Base-by-base conservation (phyloP, 2,329 filamentous ascomycete genomes). In the Claviceps digitariae region DNA sequence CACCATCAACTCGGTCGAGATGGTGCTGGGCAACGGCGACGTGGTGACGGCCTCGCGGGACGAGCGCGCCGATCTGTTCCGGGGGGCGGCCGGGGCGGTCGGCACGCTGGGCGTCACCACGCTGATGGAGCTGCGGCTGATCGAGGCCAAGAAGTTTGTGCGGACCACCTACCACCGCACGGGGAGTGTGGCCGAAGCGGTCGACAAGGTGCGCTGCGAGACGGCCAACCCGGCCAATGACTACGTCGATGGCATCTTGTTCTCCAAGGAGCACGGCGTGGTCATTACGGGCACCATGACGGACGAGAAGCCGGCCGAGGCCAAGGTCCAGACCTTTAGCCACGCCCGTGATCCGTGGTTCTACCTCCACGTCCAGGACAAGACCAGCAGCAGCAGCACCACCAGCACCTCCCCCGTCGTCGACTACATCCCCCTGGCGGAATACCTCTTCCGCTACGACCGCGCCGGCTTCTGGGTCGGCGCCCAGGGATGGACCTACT, bases 391-490 rank as follows among this genome's bases (percentile, higher is more conserved):
- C 41, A 21, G 13, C 9, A 43, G 41, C 20, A 1, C 51, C 3
- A 41, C 56, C 15, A 45, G 40, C 41, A 31, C 46, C n/a, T 10
- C 57, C 48, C 52, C 61, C 8, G 53, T 61, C 17, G 59, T 64
- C 52, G 81, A 86, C 50, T 79, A 80, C 59, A 76, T 87, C 43
- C 84, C 84, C 0, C 69, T 87, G 4, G 77, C 79, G 41, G 84
- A 87, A 63, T 88, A 88, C 64, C 79, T 87, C 58, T 88, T 88
- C 73, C 78, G 84, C 50, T 88, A 88, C 69, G 84, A 88, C 67
- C 78, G 84, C 46, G 84, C 82, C 51, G 83, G 81, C 15, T 88
- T 88, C 73, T 88, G 84, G 84, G 83, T 86, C 40, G 84, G 82
- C 45, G 69, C 71, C 7, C 77, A 77, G 15, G 82, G 81, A 3